These are phyloP conservation scores for Colletotrichum tofieldiae DNA, from an alignment of 2,329 filamentous ascomycete species.

Conservation along the genomic window DNA sequence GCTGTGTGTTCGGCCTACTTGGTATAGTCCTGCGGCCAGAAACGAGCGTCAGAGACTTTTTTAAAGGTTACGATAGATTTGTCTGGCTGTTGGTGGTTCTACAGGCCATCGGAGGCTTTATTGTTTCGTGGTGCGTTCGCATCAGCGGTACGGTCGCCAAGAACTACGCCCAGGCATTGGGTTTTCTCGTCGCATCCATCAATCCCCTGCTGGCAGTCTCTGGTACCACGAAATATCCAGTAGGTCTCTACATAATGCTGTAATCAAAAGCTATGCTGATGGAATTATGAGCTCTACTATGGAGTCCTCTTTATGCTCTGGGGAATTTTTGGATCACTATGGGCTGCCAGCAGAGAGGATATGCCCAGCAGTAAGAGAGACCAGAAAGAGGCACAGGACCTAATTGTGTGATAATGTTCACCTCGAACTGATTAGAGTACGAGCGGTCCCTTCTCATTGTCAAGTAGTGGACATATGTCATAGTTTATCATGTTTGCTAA, in stretches of 20 bases:
- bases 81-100: not conserved
- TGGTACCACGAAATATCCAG: not conserved
- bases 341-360: not conserved
- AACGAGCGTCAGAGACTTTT: not conserved
- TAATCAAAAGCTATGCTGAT: not conserved
- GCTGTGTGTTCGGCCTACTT: not conserved
- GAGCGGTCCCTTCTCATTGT: too few species aligned
- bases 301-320: not conserved
- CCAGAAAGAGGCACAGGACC: not conserved
- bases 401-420: not conserved
- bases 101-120: not conserved
- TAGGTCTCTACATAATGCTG: not conserved
- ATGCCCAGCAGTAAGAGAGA: not conserved
- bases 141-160: not conserved
- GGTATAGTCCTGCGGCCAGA: not conserved
- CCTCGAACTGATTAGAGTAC: too few species aligned
- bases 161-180: conserved; percentile 11
- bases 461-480: too few species aligned
- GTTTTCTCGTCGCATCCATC: not conserved
- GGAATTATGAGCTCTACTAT: not conserved
- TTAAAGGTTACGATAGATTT: not conserved
- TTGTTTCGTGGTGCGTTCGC: not conserved
- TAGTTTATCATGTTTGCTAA: too few species aligned
- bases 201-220: not conserved
- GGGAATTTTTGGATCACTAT: not conserved